Conservation (phyloP, 2,329 filamentous ascomycete genomes). For the Colletotrichum kahawae region DNA sequence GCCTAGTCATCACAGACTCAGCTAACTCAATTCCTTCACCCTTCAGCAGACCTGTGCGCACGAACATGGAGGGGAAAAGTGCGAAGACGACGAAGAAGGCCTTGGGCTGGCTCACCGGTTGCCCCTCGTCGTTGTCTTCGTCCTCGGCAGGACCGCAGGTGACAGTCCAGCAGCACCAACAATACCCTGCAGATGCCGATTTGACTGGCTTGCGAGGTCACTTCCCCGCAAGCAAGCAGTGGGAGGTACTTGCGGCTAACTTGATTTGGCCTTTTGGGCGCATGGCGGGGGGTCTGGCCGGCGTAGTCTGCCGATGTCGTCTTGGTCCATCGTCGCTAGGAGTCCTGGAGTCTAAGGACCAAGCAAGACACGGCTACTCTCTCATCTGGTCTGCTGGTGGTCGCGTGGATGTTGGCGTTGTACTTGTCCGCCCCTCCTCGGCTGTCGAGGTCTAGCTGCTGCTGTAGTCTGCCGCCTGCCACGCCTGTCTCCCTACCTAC, state of each 20-base stretch:
- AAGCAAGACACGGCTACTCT: neutral
- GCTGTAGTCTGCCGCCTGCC: neutral
- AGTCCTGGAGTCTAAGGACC: neutral
- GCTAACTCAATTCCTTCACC: neutral
- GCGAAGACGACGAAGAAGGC: neutral
- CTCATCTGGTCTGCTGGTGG: neutral
- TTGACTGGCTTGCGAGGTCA: neutral
- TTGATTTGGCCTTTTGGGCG: neutral
- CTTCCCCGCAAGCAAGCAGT: slow-evolving; percentile 14
- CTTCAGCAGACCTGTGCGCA: neutral
- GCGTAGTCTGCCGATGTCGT: neutral
- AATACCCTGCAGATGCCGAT: neutral
- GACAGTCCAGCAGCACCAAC: neutral
- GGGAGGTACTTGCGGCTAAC: neutral
- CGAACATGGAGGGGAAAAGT: neutral
- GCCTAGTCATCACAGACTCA: neutral
- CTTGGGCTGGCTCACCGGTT: neutral
- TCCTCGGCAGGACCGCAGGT: neutral
- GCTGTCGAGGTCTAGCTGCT: neutral
- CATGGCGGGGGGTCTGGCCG: neutral
- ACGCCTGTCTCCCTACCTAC: neutral
- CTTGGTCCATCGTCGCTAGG: neutral
- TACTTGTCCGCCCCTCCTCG: neutral
- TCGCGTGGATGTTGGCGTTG: neutral
- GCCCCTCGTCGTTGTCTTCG: neutral